Evolutionary conservation across 441 rosid genomes (phyloP), one percentile per base, ranked within the genome.

Genomic region (Biscutella laevigata): DNA sequence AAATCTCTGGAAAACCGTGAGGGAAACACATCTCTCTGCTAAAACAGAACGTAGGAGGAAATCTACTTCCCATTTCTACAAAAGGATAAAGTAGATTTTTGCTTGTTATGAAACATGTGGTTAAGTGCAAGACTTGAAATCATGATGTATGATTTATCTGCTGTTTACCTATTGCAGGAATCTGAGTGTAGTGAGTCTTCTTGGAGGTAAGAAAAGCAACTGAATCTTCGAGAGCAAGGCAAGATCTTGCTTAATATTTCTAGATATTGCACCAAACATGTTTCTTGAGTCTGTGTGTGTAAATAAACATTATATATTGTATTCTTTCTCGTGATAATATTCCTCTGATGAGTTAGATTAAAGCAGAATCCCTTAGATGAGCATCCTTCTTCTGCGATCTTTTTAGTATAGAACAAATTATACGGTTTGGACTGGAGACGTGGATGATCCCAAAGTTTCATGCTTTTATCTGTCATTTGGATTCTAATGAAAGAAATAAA

Each of bases 1-100:
- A 86, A 62, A 22, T 58, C 42, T 53, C 84, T 17, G 61, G 73
- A n/a, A 61, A 77, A 51, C 43, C 57, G 7, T 54, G 61, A 62
- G 49, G 40, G 15, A 4, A 30, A 26, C 39, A 20, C 53, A 52
- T 52, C 6, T 41, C 0, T 61, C n/a, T 43, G 66, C 26, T 42
- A 2, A 24, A 28, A 43, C 1, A 25, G 7, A 35, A 15, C 32
- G 13, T 61, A 11, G 7, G 26, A 34, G 53, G 30, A 12, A 6
- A 61, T 19, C n/a, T 33, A 14, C 11, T 21, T 49, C 22, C 10
- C 37, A 19, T 21, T 28, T 21, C 7, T 59, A 24, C 20, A 30
- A 24, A 42, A 14, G 20, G 48, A 49, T 53, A 54, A 32, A 11
- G 7, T 14, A 0, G 7, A n/a, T 11, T 29, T 37, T 45, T 29